Evolutionary conservation across 805 yeast species (phyloP).

Genomic region (Zygosaccharomyces siamensis): DNA sequence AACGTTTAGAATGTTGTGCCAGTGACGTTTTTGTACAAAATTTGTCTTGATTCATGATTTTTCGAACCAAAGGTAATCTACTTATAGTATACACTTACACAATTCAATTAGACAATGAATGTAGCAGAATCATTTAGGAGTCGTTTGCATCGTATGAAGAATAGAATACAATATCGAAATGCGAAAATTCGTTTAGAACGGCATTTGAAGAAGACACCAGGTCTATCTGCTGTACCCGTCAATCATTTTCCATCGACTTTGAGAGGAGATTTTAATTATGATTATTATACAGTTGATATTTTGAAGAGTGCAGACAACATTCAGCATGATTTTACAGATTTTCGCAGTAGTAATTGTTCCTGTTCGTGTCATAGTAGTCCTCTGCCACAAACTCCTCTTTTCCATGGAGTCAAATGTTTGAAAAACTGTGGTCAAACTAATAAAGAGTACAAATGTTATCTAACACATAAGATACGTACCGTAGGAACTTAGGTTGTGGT

Average conservation of each 20-base stretch:
- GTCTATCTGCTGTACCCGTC: constrained; percentile 6
- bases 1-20: constrained; percentile 48
- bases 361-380: constrained; percentile 7
- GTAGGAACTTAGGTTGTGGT: neutral
- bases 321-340: neutral
- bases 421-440: constrained; percentile 10
- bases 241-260: constrained; percentile 9
- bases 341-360: neutral
- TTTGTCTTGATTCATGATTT: neutral
- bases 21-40: constrained; percentile 10
- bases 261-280: constrained; percentile 5
- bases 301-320: constrained; percentile 8
- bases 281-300: constrained; percentile 4
- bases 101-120: neutral
- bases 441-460: constrained; percentile 7
- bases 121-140: neutral
- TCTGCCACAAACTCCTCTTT: constrained; percentile 1
- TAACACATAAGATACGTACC: constrained; percentile 6
- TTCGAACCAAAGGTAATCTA: neutral
- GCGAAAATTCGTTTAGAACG: constrained; percentile 5
- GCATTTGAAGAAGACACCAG: constrained; percentile 8
- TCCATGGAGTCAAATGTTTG: constrained; percentile 8
- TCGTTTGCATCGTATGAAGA: neutral
- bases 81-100: neutral
- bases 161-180: constrained; percentile 7